Evolutionary conservation across 2,329 filamentous ascomycete genomes (phyloP).

Genomic region (Talaromyces pinophilus): DNA sequence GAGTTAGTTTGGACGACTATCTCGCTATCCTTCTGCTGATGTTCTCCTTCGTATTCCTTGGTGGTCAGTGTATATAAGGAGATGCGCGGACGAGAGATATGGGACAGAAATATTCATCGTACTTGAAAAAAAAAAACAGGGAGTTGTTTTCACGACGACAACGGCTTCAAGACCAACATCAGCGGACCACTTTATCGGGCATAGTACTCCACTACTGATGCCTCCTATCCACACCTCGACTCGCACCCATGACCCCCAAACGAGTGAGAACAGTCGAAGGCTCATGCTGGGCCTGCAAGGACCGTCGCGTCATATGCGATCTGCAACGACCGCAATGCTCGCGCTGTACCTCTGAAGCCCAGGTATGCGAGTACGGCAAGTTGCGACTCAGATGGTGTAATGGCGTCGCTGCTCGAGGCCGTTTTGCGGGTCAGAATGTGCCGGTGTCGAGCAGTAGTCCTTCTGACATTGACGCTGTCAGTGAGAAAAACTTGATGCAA

Average conservation of each 20-base stretch:
- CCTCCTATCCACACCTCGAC: not conserved
- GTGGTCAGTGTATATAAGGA: not conserved
- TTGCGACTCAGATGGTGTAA: slow-evolving; percentile 49
- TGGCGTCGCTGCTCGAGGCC: slow-evolving; percentile 28
- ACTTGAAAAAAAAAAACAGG: not conserved
- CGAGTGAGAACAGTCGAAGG: slow-evolving; percentile 38
- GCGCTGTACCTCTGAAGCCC: slow-evolving; percentile 35
- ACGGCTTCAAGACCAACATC: not conserved
- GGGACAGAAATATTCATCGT: not conserved
- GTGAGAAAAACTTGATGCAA: not conserved
- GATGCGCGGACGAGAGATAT: not conserved
- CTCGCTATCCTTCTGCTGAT: not conserved
- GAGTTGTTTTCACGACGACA: no score
- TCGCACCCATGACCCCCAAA: slow-evolving; percentile 27
- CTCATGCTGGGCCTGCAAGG: slow-evolving; percentile 52
- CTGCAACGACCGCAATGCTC: slow-evolving; percentile 42
- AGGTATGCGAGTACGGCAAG: slow-evolving; percentile 41
- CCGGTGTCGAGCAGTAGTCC: slow-evolving; percentile 14
- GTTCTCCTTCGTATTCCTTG: no score
- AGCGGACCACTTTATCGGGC: not conserved
- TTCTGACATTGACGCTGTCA: not conserved
- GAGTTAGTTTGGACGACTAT: slow-evolving; percentile 14
- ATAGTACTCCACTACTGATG: slow-evolving; percentile 10
- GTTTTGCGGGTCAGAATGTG: slow-evolving; percentile 25
- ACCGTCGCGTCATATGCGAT: slow-evolving; percentile 49